Conservation (phyloP, 140 eudicot genomes). For the Ambrosia hybrid region DNA sequence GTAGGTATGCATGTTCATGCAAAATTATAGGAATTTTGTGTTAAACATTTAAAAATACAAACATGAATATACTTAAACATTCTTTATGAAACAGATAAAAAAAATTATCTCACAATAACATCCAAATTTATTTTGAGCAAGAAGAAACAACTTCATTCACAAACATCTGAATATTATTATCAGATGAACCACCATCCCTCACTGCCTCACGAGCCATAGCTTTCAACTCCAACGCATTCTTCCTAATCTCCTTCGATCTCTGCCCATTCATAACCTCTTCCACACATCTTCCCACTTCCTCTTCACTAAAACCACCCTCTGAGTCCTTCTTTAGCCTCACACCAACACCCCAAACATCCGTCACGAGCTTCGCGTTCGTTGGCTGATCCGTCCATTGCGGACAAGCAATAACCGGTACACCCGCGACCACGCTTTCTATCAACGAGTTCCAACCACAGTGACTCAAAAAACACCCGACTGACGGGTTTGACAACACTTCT, state of each 20-base stretch:
- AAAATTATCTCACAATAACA: neutral
- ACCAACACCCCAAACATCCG: slow-evolving; percentile 35
- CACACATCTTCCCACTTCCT: slow-evolving; percentile 37
- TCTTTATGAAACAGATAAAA: too few relatives aligned
- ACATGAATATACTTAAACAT: too few relatives aligned
- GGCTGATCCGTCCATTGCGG: slow-evolving; percentile 50
- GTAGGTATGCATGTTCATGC: too few relatives aligned
- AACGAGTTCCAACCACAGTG: slow-evolving; percentile 55
- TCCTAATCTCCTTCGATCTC: slow-evolving; percentile 28
- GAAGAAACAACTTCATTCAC: slow-evolving; percentile 25
- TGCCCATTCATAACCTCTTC: slow-evolving; percentile 38
- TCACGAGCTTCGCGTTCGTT: slow-evolving; percentile 37
- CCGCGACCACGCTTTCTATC: slow-evolving; percentile 32
- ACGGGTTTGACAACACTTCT: slow-evolving; percentile 32
- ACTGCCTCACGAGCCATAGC: slow-evolving; percentile 36
- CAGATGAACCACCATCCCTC: slow-evolving; percentile 40
- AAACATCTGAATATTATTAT: slow-evolving; percentile 31
- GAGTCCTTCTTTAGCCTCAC: slow-evolving; percentile 23
- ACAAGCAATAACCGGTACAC: slow-evolving; percentile 45
- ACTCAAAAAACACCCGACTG: slow-evolving; percentile 43
- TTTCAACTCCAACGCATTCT: slow-evolving; percentile 32
- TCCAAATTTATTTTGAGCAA: neutral
- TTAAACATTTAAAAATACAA: too few relatives aligned
- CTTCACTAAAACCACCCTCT: slow-evolving; percentile 26
- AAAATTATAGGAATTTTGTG: too few relatives aligned